Evolutionary conservation across 2,329 filamentous ascomycete species (phyloP).

Genomic region (Aureobasidium sp.): DNA sequence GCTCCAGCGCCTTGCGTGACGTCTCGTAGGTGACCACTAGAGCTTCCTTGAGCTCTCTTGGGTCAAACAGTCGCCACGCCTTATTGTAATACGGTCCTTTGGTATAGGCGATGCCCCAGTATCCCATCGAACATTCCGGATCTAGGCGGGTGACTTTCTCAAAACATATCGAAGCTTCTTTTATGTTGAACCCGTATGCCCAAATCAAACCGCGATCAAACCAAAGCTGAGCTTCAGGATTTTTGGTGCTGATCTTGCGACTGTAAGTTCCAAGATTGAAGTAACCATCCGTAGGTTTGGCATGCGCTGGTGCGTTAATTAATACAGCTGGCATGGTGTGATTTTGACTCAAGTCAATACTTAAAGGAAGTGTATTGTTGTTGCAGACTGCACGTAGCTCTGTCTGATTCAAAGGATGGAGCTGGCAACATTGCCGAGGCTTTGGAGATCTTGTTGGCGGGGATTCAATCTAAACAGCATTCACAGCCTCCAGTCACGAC

Average conservation of each 20-base stretch:
- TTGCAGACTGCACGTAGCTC: background rate
- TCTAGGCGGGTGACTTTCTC: slow-evolving; percentile 50
- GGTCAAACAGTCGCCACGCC: slow-evolving; percentile 63
- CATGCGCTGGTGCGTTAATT: background rate
- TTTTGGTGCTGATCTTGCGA: slow-evolving; percentile 48
- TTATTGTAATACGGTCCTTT: slow-evolving; percentile 75
- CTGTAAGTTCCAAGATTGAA: slow-evolving; percentile 53
- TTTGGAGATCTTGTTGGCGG: background rate
- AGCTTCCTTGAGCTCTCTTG: slow-evolving; percentile 46
- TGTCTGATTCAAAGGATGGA: background rate
- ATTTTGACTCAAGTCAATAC: too few species aligned
- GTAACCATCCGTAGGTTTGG: slow-evolving; percentile 18
- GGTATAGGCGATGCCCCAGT: slow-evolving; percentile 64
- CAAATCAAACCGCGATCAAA: slow-evolving; percentile 66
- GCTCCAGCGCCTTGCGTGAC: slow-evolving; percentile 35
- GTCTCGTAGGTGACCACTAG: slow-evolving; percentile 42
- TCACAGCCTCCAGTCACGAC: background rate
- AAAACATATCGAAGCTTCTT: slow-evolving; percentile 60
- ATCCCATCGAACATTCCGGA: slow-evolving; percentile 50
- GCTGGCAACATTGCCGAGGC: background rate
- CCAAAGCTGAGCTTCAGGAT: slow-evolving; percentile 51
- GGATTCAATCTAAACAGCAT: background rate
- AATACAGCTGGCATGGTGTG: background rate
- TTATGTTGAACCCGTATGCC: slow-evolving; percentile 70
- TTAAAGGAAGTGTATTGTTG: background rate